Evolutionary conservation across 2,329 filamentous ascomycete genomes (phyloP), one percentile per base, ranked within the genome.

Genomic region (Pseudocercospora fijiensis): DNA sequence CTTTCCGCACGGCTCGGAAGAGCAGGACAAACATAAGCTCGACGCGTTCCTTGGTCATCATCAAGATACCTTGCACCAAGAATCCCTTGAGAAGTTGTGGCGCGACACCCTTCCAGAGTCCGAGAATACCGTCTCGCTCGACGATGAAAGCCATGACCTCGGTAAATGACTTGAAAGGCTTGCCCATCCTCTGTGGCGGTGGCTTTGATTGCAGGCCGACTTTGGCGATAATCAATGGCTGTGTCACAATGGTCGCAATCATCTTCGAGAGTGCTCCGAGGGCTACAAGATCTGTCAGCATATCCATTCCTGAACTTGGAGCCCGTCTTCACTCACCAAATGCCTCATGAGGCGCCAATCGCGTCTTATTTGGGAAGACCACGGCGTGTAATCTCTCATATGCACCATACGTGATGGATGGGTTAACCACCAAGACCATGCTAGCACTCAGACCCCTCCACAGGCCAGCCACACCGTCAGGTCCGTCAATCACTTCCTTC

Each of bases 1-100:
- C 72, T 69, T 87, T 86, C 69, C 88, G 86, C 59, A 97, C 75
- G 72, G 95, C 96, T 71, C 91, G 86, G 78, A 97, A 88, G 57
- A 99, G 84, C 27, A 96, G 80, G 67, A 98, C 82, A 76, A 97
- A 98, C 51, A 92, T 76, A 16, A 98, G 81, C 77, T 98, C 95
- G 78, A 98, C 91, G 70, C 92, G 86, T 80, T 99, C 95, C 80
- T 99, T 99, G 55, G 92, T 95, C 92, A 97, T 99, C 95, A 99
- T 99, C 43, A 99, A 82, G 61, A 99, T 87, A 57, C 95, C 95
- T 75, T 99, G 95, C 2, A 99, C 95, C 56, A 99, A 76, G 58
- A 99, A 80, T 1, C 95, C 95, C 79, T 99, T 99, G 64, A 92
- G 78, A 58, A 99, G 90, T 77, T 99, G 95, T 2, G 95, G 95